Percentiles rank a stretch among this genome's conserved stretches.
Evolutionary conservation across 306 rosid species (phyloP).

Genomic region (Carpinus fangiana): DNA sequence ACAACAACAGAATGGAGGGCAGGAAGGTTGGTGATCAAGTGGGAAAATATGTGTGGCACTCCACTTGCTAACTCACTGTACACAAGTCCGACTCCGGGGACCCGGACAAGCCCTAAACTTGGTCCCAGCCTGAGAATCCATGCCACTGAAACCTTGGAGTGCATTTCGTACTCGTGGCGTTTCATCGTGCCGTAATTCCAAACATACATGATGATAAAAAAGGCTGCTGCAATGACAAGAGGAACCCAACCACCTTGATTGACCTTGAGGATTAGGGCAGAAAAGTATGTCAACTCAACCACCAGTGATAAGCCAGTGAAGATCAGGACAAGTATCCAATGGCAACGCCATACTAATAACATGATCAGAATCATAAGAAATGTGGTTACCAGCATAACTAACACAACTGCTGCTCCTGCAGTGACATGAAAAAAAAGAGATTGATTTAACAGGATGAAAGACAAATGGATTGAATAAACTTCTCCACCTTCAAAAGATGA

Average conservation of each 20-base stretch:
- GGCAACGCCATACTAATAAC: slow-evolving; percentile 96
- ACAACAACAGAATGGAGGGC: slow-evolving; percentile 93
- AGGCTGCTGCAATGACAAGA: slow-evolving; percentile 77
- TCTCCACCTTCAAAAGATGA: background rate
- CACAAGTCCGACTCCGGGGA: slow-evolving; percentile 93
- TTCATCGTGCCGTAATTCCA: slow-evolving; percentile 90
- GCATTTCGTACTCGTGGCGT: slow-evolving; percentile 85
- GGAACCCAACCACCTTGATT: slow-evolving; percentile 99
- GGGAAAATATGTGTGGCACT: slow-evolving; percentile 94
- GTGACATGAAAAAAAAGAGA: slow-evolving; percentile 21
- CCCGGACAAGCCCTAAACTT: slow-evolving; percentile 92
- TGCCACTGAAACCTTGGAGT: slow-evolving; percentile 90
- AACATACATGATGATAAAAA: slow-evolving; percentile 75
- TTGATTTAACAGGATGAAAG: too few species aligned
- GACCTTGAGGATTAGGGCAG: slow-evolving; percentile 81
- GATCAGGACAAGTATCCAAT: slow-evolving; percentile 75
- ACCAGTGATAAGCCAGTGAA: slow-evolving; percentile 67
- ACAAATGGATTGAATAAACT: too few species aligned
- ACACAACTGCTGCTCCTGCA: slow-evolving; percentile 91
- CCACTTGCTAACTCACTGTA: slow-evolving; percentile 96
- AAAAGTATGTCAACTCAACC: slow-evolving; percentile 83
- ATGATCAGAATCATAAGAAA: slow-evolving; percentile 81
- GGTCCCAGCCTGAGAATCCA: slow-evolving; percentile 99
- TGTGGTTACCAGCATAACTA: slow-evolving; percentile 90
- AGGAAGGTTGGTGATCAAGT: slow-evolving; percentile 94